phyloP scores from a whole-genome alignment of 345 rosid genomes.

The Eucalyptus cladocalyx region DNA sequence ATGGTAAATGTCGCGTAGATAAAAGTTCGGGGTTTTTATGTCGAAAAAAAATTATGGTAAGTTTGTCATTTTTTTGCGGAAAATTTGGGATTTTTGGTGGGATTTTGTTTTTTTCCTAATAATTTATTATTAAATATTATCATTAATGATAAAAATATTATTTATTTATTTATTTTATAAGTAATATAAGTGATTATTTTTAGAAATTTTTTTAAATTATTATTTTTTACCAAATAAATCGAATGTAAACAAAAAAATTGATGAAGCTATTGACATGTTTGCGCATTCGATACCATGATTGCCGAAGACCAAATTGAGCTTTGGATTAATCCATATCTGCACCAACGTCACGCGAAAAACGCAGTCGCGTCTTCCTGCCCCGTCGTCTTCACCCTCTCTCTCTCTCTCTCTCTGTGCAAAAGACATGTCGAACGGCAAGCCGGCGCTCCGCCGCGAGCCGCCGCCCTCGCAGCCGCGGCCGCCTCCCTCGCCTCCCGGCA shows the following conservation, averaged over 20 bases:
- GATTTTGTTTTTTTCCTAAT: no score
- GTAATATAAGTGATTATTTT: background rate
- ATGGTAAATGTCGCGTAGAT: no score
- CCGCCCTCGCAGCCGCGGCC: background rate
- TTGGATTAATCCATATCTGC: background rate
- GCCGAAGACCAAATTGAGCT: background rate
- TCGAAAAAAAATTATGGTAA: no score
- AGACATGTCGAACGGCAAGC: slow-evolving; percentile 14
- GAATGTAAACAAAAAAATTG: background rate
- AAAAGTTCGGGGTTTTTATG: accelerated
- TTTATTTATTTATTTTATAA: no score
- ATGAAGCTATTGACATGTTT: background rate
- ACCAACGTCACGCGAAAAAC: background rate
- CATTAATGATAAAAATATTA: no score
- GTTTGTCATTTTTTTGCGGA: no score
- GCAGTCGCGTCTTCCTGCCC: background rate
- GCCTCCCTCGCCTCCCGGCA: slow-evolving; percentile 34
- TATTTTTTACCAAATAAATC: background rate
- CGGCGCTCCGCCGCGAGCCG: background rate
- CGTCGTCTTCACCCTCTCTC: background rate
- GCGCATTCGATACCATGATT: background rate
- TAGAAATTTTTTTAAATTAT: accelerated
- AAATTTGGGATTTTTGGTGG: accelerated
- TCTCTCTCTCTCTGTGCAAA: background rate
- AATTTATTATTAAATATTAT: no score